Base-by-base conservation (phyloP, 805 yeast genomes). In the Wickerhamiella spandovensis region DNA sequence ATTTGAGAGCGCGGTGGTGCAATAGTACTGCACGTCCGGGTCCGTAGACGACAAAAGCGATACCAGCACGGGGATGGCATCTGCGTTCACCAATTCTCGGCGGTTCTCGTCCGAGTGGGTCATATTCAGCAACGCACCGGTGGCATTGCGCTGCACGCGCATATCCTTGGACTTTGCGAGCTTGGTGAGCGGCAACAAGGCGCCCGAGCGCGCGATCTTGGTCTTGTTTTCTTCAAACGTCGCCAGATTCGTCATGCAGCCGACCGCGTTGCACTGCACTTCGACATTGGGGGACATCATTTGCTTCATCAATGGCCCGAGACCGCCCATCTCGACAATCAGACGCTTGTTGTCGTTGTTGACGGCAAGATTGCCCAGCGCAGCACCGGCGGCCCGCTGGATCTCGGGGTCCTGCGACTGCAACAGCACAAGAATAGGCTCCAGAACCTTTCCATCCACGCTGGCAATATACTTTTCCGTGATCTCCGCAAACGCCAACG, bases 211-310 rank as follows among this genome's bases (percentile, higher is more conserved):
- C 20, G 99, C 99, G 61, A 92, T 92, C 65, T 87, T 88, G 48
- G 92, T 81, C 67, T 92, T 92, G 70, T 92, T 92, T 61, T 87
- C 95, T 67, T 92, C 99, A 68, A 86, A 95, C 6, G 98, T 92
- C 7, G 98, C 98, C 67, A 92, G 77, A 64, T 92, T 92, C 37
- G 99, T 92, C 63, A 92, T 89, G 66, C 98, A 92, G 17, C 99
- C 99, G 51, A 92, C 98, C 2, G 99, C 98, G 64, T 92, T 92
- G 68, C 99, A 92, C 69, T 92, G 98, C 39, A 92, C 97, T 67
- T 92, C 99, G 52, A 92, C 95, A 62, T 92, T 92, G 50, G 92
- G 78, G 42, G 95, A 83, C 83, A 87, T 83, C 99, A 92, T 92
- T 69, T 92, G 98, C 66, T 94, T 82, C 60, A 92, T 92, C 44